A percentile compares a stretch with the other conserved stretches of the same genome.
These are phyloP conservation scores for Saccharomycopsis fermentans DNA, from an alignment of 805 yeast species.

Conservation along the genomic window DNA sequence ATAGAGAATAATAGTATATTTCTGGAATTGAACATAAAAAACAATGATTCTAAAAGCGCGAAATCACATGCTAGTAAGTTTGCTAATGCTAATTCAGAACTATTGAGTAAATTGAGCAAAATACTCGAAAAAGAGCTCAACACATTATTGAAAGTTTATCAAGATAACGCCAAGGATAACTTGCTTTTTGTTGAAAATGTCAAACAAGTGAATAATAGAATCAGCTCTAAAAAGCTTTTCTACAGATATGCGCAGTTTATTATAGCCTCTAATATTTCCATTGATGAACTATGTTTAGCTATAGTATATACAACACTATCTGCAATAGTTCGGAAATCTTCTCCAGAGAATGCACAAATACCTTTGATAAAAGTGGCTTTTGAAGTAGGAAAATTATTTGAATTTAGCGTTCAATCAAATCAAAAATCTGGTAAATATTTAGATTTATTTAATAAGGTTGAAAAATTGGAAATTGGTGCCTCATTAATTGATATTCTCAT, in stretches of 20 bases:
- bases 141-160: neutral
- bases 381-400: neutral
- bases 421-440: neutral
- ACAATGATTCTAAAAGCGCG: neutral
- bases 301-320: neutral
- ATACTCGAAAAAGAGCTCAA: neutral
- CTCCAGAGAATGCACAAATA: neutral
- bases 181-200: neutral
- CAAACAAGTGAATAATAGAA: neutral
- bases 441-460: neutral
- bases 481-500: conserved; percentile 1
- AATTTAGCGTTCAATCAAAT: neutral
- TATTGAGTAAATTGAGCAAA: neutral
- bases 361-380: neutral
- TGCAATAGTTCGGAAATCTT: neutral
- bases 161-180: neutral
- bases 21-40: neutral
- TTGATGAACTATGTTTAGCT: neutral
- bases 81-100: neutral
- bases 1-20: neutral
- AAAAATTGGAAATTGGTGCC: conserved; percentile 4
- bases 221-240: neutral
- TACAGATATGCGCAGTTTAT: neutral
- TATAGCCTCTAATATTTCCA: neutral
- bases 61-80: neutral